A percentile compares a stretch with the other conserved stretches of the same genome.
These are phyloP conservation scores for Lathyrus aphaca DNA, from an alignment of 306 rosid species.

Conservation along the genomic window DNA sequence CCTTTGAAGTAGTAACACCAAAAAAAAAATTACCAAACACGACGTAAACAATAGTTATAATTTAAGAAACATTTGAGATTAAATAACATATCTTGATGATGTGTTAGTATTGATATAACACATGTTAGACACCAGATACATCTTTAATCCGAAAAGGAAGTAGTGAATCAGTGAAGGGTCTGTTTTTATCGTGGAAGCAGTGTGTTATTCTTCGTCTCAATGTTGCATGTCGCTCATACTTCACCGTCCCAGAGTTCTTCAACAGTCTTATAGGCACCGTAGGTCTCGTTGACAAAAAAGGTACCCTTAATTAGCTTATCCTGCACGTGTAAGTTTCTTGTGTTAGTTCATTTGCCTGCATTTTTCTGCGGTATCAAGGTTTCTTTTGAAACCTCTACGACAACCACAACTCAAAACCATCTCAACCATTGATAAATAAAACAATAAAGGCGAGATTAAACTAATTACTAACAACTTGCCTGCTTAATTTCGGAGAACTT, in stretches of 20 bases:
- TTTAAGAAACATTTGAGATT: too few relatives aligned
- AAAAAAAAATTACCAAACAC: too few relatives aligned
- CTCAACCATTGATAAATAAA: neutral
- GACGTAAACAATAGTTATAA: too few relatives aligned
- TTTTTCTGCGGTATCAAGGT: neutral
- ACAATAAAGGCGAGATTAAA: neutral
- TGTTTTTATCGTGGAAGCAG: neutral
- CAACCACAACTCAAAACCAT: neutral
- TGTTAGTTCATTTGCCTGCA: neutral
- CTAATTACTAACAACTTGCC: slow-evolving; percentile 43
- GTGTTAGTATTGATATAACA: too few relatives aligned
- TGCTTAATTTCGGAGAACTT: slow-evolving; percentile 56
- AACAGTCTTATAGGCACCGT: slow-evolving; percentile 47
- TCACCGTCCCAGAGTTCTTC: slow-evolving; percentile 78
- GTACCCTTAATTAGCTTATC: slow-evolving; percentile 51
- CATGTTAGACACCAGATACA: too few relatives aligned
- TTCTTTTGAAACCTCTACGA: neutral
- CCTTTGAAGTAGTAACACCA: too few relatives aligned
- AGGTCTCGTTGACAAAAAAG: slow-evolving; percentile 43
- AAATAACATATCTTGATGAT: too few relatives aligned
- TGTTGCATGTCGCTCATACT: slow-evolving; percentile 42
- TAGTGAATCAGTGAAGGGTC: neutral
- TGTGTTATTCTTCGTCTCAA: slow-evolving; percentile 8
- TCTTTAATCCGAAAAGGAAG: neutral
- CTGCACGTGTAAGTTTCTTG: slow-evolving; percentile 44